phyloP scores from a whole-genome alignment of 1,139 yeast species.

The Insectozyma bohioensis region DNA sequence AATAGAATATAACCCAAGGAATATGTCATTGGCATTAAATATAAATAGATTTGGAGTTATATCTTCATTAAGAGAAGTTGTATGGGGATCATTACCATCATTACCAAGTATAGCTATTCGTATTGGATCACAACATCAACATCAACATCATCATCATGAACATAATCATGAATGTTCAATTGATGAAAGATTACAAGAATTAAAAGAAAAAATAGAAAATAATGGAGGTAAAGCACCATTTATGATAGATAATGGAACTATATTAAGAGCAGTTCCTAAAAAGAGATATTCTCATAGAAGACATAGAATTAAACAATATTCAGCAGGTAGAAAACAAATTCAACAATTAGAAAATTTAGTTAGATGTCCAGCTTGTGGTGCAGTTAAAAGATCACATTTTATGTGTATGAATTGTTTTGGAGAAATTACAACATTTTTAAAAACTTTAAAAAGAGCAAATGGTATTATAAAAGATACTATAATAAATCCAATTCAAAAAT shows the following conservation, averaged over 20 bases:
- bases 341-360: slow-evolving; percentile 74
- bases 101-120: slow-evolving; percentile 20
- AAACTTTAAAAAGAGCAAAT: slow-evolving; percentile 46
- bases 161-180: slow-evolving; percentile 4
- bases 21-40: too few relatives aligned
- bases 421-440: slow-evolving; percentile 75
- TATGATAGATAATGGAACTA: slow-evolving; percentile 56
- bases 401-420: slow-evolving; percentile 91
- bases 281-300: slow-evolving; percentile 86
- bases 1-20: too few relatives aligned
- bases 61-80: slow-evolving; percentile 12
- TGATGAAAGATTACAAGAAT: slow-evolving; percentile 27
- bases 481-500: slow-evolving; percentile 42
- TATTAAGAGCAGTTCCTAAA: slow-evolving; percentile 86
- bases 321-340: slow-evolving; percentile 80
- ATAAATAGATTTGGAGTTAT: too few relatives aligned
- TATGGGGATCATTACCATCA: slow-evolving; percentile 22
- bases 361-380: slow-evolving; percentile 95
- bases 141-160: neutral
- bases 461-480: slow-evolving; percentile 15
- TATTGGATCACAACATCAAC: slow-evolving; percentile 6
- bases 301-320: slow-evolving; percentile 78
- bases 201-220: slow-evolving; percentile 29
- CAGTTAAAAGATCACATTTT: slow-evolving; percentile 83
- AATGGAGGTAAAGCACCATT: slow-evolving; percentile 32